These are phyloP conservation scores for Loxodes magnus DNA, from an alignment of 73 alveolate species.

Conservation along the genomic window DNA sequence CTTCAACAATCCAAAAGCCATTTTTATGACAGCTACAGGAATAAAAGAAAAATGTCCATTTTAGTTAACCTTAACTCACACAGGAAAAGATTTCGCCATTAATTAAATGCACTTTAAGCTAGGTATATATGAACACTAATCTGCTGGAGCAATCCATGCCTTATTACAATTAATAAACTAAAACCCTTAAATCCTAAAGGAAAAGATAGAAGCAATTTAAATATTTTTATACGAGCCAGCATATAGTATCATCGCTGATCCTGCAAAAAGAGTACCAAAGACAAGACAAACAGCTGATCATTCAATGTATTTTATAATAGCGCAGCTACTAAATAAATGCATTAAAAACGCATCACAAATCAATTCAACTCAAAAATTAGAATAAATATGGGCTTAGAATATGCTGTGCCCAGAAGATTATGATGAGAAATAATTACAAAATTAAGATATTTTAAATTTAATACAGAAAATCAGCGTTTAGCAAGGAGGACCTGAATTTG, in stretches of 20 bases:
- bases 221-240: constrained; percentile 92
- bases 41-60: constrained; percentile 56
- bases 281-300: constrained; percentile 85
- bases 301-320: constrained; percentile 68
- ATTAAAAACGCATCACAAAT: constrained; percentile 31
- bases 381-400: constrained; percentile 55
- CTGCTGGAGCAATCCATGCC: constrained; percentile 84
- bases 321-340: constrained; percentile 54
- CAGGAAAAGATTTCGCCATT: constrained; percentile 66
- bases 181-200: constrained; percentile 24
- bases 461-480: constrained; percentile 42
- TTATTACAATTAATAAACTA: constrained; percentile 19
- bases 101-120: constrained; percentile 95
- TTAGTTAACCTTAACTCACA: constrained; percentile 39
- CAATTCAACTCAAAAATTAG: constrained; percentile 18
- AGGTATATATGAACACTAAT: constrained; percentile 89
- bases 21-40: constrained; percentile 37
- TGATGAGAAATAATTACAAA: constrained; percentile 30
- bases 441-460: constrained; percentile 28
- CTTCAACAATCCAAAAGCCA: constrained; percentile 74
- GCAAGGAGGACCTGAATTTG: constrained; percentile 77
- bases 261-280: constrained; percentile 78
- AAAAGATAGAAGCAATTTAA: constrained; percentile 59
- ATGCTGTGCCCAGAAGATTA: constrained; percentile 72
- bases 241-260: constrained; percentile 89